These are phyloP conservation scores for Arthrobotrys musiformis DNA, from an alignment of 2,329 filamentous ascomycete species.

Conservation along the genomic window DNA sequence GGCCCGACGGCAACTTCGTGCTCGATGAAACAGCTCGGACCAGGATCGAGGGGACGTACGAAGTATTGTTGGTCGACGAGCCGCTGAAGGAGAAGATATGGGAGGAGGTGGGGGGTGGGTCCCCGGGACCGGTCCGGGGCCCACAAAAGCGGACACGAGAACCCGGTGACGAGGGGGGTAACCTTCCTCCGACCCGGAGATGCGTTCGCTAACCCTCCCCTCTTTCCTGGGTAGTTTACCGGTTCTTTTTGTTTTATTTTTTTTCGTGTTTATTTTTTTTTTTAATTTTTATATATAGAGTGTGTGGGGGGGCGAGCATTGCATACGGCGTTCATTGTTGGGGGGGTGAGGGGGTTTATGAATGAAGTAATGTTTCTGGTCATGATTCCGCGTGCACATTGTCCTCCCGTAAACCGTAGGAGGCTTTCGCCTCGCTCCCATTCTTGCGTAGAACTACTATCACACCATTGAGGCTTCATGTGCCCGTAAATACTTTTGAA, in stretches of 20 bases:
- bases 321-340: constrained; percentile 4
- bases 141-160: neutral
- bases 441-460: too few species aligned
- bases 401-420: neutral
- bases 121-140: neutral
- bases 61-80: neutral
- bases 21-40: neutral
- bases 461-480: neutral
- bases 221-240: neutral
- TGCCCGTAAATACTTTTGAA: constrained; percentile 12
- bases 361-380: neutral
- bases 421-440: neutral
- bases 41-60: neutral
- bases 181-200: neutral
- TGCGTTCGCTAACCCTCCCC: neutral
- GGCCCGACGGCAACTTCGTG: neutral
- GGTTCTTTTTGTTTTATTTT: neutral
- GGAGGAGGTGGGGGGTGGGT: constrained; percentile 3
- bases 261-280: constrained; percentile 25
- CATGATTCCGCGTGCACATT: neutral
- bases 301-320: neutral
- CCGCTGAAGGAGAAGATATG: neutral
- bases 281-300: constrained; percentile 2
- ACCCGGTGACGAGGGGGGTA: neutral
- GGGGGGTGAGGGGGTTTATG: neutral